A percentile compares a stretch with the other conserved stretches of the same genome.
Evolutionary conservation across 1,284 basidiomycete genomes (phyloP).

Genomic region (Mycena sp.): DNA sequence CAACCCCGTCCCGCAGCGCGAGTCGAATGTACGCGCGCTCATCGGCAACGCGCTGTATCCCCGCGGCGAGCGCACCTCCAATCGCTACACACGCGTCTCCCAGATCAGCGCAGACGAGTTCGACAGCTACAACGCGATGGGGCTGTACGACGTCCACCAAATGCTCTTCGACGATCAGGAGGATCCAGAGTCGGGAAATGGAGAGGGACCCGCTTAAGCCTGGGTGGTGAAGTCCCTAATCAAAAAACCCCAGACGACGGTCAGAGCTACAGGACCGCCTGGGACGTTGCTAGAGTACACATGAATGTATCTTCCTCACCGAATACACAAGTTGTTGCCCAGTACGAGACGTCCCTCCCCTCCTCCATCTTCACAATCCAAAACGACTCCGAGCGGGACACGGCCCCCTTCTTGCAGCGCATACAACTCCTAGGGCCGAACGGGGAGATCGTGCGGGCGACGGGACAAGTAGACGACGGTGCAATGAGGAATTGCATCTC

Average conservation of each 20-base stretch:
- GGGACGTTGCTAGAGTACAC: neutral
- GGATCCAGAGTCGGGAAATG: neutral
- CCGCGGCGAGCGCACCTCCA: neutral
- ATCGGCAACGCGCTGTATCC: neutral
- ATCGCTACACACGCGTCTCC: neutral
- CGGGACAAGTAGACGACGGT: no score
- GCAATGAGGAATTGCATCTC: no score
- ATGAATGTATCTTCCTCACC: neutral
- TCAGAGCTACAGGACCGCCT: neutral
- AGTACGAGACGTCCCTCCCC: neutral
- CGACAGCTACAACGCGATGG: neutral
- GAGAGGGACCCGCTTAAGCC: neutral
- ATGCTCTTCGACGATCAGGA: neutral
- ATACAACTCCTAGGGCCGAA: no score
- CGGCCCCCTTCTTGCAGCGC: no score
- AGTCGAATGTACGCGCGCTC: neutral
- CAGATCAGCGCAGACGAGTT: no score
- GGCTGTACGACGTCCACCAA: neutral
- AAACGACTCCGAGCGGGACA: no score
- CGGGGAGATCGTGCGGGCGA: no score
- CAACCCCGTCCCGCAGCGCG: neutral
- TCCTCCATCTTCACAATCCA: no score
- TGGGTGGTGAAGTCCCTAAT: conserved; percentile 4
- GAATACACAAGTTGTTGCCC: neutral
- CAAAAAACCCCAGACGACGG: neutral